phyloP scores from a whole-genome alignment of 495 filamentous ascomycete species.

The Penicillium pancosmium region DNA sequence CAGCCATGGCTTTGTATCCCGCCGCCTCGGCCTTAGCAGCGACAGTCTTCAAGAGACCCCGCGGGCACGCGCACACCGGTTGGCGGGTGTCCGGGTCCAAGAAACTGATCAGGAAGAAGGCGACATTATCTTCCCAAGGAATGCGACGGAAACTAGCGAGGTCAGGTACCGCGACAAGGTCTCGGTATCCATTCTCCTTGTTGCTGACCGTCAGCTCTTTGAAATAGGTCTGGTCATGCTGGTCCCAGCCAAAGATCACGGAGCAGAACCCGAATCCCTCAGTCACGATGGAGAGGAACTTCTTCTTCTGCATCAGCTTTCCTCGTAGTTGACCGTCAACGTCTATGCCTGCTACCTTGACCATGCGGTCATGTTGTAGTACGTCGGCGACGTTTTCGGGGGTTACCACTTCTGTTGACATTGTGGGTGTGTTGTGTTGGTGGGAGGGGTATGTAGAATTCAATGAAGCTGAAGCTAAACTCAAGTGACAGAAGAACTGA shows the following conservation, averaged over 20 bases:
- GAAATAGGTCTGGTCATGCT: slow-evolving; percentile 91
- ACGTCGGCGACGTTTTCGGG: slow-evolving; percentile 60
- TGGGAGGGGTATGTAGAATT: not conserved
- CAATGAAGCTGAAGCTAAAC: not conserved
- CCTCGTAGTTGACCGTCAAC: slow-evolving; percentile 90
- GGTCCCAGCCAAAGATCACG: slow-evolving; percentile 97
- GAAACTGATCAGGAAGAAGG: slow-evolving; percentile 93
- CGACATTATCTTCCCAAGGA: slow-evolving; percentile 91
- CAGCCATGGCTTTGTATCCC: slow-evolving; percentile 85
- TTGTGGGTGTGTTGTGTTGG: slow-evolving; percentile 5
- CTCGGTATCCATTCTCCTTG: slow-evolving; percentile 89
- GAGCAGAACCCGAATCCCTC: slow-evolving; percentile 96
- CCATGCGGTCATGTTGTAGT: slow-evolving; percentile 73
- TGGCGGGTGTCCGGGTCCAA: slow-evolving; percentile 56
- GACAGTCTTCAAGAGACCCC: slow-evolving; percentile 70
- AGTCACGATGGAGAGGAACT: slow-evolving; percentile 83
- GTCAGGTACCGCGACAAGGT: slow-evolving; percentile 84
- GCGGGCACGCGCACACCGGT: slow-evolving; percentile 79
- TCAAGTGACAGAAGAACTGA: not conserved
- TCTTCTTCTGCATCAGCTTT: slow-evolving; percentile 94
- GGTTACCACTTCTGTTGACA: slow-evolving; percentile 49
- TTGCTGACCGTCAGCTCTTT: slow-evolving; percentile 86
- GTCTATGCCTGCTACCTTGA: slow-evolving; percentile 92
- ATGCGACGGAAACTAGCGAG: slow-evolving; percentile 82
- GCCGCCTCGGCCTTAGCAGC: slow-evolving; percentile 65